Base-by-base conservation (phyloP, 164 flowering plant genomes). In the Vitis labrusca region DNA sequence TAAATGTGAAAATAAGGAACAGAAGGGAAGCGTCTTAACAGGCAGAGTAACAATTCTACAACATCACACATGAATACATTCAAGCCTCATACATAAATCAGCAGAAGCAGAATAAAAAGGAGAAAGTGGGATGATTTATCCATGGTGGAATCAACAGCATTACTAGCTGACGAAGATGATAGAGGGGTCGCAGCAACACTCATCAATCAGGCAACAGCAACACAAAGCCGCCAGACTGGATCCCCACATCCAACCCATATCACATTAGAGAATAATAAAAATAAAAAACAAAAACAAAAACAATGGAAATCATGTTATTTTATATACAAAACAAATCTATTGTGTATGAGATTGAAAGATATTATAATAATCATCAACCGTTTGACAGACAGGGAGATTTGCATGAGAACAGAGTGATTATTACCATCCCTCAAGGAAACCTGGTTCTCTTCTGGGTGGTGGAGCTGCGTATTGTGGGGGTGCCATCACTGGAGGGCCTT, bases 171-270 rank as follows among this genome's bases (percentile, higher is more conserved):
- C 23, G 59, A 79, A 82, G 15, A 89, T 70, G 61, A 90, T 76
- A 66, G 91, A 82, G 6, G 92, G 93, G 55, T 87, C 93, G 65
- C 89, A 87, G 85, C 92, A 91, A 50, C 92, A 91, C 80, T 91
- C 97, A 56, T 91, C 92, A 19, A 91, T 50, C 8, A 91, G 80
- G 75, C 84, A 90, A 73, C 91, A 88, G 79, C 95, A 88, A 71
- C 92, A 90, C 19, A 90, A 64, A 69, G 93, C 97, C 14, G 91
- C 93, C 37, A 91, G 86, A 74, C 93, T 89, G 86, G 74, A 78
- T 59, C 54, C 29, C 4, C 19, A 16, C 54, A 70, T 10, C 48
- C 52, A 49, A 29, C 55, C 55, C 63, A 32, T 10, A 10, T 15
- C 58, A 37, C 44, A 37, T 37, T 37, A 3, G 5, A 37, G 6